phyloP scores from a whole-genome alignment of 148 eudicot genomes.

The Vaccinium macrocarpon region DNA sequence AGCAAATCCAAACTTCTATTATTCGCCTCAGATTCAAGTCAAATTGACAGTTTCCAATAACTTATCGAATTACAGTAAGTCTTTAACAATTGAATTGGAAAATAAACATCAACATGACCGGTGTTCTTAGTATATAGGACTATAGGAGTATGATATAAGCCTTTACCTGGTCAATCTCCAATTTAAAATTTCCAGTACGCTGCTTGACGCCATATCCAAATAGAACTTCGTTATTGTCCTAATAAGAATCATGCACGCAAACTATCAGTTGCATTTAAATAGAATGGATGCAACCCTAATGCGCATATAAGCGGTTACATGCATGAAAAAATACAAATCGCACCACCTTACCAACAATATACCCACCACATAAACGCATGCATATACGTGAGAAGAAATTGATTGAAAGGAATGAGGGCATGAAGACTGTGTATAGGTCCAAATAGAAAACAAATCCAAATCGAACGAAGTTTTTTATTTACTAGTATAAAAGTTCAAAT shows the following conservation, averaged over 20 bases:
- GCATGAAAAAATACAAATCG: background rate
- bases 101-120: background rate
- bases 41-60: background rate
- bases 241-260: background rate
- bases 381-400: background rate
- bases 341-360: background rate
- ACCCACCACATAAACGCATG: background rate
- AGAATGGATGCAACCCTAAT: background rate
- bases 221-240: constrained; percentile 1
- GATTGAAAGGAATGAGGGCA: background rate
- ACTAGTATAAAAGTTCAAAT: too few species aligned
- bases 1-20: background rate
- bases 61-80: background rate
- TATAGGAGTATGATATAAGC: too few species aligned
- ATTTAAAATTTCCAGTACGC: background rate
- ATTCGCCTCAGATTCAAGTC: background rate
- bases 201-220: constrained; percentile 7
- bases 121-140: too few species aligned
- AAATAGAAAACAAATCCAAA: background rate
- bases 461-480: background rate
- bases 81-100: background rate
- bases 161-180: constrained; percentile 1
- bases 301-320: background rate
- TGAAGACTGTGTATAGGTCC: background rate
- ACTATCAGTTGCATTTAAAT: background rate